A percentile compares a stretch with the other conserved stretches of the same genome.
Evolutionary conservation across 2,329 filamentous ascomycete genomes (phyloP).

Genomic region (Cephalotrichum gorgonifer): DNA sequence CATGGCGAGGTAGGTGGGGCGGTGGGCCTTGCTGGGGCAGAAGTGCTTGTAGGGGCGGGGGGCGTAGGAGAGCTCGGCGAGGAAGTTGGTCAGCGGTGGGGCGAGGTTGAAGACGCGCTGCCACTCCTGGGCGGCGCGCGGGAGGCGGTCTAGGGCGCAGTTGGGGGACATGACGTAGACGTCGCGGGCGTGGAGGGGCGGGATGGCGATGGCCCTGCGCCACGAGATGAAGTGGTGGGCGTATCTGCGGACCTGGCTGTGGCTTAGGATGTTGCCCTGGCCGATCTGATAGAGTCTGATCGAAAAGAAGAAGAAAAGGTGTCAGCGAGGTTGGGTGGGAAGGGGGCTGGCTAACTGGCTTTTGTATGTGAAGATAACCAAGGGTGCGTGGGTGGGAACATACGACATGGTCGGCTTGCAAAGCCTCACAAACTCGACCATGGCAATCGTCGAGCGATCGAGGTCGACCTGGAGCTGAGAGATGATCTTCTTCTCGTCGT

Average conservation of each 20-base stretch:
- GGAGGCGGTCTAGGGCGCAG: conserved; percentile 64
- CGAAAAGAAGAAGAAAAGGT: too few species aligned
- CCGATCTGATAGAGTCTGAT: conserved; percentile 56
- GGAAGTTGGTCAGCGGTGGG: conserved; percentile 73
- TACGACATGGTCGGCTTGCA: conserved; percentile 58
- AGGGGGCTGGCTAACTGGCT: neutral
- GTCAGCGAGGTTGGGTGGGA: too few species aligned
- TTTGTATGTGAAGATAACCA: neutral
- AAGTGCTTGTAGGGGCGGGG: conserved; percentile 76
- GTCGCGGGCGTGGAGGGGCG: conserved; percentile 80
- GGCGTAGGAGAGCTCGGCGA: conserved; percentile 70
- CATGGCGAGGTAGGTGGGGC: conserved; percentile 79
- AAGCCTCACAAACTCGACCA: conserved; percentile 73
- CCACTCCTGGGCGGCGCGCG: conserved; percentile 61
- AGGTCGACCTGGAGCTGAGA: conserved; percentile 68
- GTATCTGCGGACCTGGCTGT: conserved; percentile 74
- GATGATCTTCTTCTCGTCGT: conserved; percentile 65
- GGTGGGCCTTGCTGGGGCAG: conserved; percentile 79
- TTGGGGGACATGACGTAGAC: conserved; percentile 89
- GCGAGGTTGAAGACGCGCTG: conserved; percentile 71
- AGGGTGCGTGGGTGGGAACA: conserved; percentile 14
- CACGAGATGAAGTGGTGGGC: conserved; percentile 93
- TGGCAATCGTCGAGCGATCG: conserved; percentile 63
- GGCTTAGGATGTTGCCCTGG: conserved; percentile 59
- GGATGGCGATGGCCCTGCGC: conserved; percentile 84